Evolutionary conservation across 345 rosid species (phyloP), one percentile per base, ranked within the genome.

Genomic region (Sonneratia alba): DNA sequence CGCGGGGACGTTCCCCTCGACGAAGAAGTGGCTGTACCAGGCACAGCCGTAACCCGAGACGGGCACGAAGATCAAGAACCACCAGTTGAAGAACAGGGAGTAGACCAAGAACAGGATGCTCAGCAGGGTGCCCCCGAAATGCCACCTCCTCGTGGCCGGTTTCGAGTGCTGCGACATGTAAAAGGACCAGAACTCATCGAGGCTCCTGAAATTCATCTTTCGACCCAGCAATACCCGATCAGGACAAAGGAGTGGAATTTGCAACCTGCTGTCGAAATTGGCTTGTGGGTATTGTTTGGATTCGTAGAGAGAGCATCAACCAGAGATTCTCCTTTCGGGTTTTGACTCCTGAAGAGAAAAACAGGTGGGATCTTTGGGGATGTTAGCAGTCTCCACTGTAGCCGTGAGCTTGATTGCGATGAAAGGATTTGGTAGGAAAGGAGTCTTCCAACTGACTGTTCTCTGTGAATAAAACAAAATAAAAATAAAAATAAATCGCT

Each of bases 11-110:
- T 95, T 95, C 73, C 94, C 78, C 83, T 95, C 97, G 70, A 95
- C 93, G 80, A 90, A 92, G 85, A 95, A 92, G 80, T 95, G 97
- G 83, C 97, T 89, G 79, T 88, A 92, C 97, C 99, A 92, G 13
- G 93, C 99, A 70, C 78, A 78, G 11, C 96, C 99, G 73, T 95
- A 90, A 11, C 97, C 97, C 69, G 79, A 51, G 6, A 90, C 19
- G 16, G 97, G 99, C 79, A 87, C 97, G 43, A 85, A 73, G 6
- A 85, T 38, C 73, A 95, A 7, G 71, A 83, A 69, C 90, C 96
- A 87, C 82, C 82, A 51, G 76, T 79, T 89, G 75, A 89, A 86
- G 74, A 84, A 16, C 70, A 90, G 11, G 27, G 97, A 84, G 74
- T 81, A 81, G 4, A 86, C 10, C 77, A 92, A 62, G 22, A 79